A percentile compares a stretch with the other conserved stretches of the same genome.
Evolutionary conservation across 805 yeast genomes (phyloP).

Genomic region (Suhomyces sp.): DNA sequence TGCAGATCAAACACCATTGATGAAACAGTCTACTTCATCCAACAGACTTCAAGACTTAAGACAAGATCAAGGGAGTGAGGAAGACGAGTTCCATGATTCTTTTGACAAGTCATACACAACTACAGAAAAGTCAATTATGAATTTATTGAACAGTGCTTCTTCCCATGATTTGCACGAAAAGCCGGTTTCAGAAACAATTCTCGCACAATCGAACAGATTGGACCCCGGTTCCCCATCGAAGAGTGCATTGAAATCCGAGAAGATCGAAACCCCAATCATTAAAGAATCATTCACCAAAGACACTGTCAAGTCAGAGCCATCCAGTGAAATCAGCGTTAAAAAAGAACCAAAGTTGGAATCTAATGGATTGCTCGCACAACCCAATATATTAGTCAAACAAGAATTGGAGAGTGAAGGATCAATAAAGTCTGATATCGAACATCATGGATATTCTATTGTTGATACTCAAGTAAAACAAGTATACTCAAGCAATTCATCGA

Average conservation of each 20-base stretch:
- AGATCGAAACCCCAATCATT: slow-evolving; percentile 1
- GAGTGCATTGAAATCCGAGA: too few species aligned
- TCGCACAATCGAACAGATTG: too few species aligned
- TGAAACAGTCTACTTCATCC: neutral
- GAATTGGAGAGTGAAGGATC: slow-evolving; percentile 3
- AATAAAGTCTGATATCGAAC: slow-evolving; percentile 3
- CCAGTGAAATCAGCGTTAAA: neutral
- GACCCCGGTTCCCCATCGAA: too few species aligned
- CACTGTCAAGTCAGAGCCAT: slow-evolving; percentile 6
- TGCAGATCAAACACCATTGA: slow-evolving; percentile 4
- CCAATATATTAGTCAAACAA: too few species aligned
- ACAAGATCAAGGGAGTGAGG: slow-evolving; percentile 3
- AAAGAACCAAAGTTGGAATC: neutral
- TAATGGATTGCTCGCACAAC: too few species aligned
- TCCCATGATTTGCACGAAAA: slow-evolving; percentile 8
- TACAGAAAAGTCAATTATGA: slow-evolving; percentile 42
- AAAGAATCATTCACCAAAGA: neutral
- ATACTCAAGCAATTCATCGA: neutral
- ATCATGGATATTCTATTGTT: slow-evolving; percentile 2
- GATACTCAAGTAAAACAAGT: slow-evolving; percentile 1
- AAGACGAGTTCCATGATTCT: slow-evolving; percentile 25
- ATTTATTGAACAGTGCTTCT: slow-evolving; percentile 28
- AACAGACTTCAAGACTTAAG: slow-evolving; percentile 2
- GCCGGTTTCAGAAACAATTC: neutral
- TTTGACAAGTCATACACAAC: slow-evolving; percentile 35